These are phyloP conservation scores for Phytophthora sp. DNA, from an alignment of 352 stramenopile genomes.

Conservation along the genomic window DNA sequence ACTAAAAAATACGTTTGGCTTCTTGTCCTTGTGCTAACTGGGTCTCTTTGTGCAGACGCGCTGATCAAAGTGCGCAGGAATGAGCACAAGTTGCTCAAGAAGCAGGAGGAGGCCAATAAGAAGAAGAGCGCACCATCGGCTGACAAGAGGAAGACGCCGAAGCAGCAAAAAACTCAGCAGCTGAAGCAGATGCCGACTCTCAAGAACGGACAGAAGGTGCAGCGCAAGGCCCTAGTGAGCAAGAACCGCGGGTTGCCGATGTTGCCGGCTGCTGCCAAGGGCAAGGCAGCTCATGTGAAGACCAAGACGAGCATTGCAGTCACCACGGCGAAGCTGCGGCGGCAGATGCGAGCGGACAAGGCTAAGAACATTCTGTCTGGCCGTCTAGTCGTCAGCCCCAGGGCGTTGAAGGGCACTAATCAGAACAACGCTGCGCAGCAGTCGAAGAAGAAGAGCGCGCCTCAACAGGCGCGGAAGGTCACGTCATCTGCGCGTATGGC, in stretches of 20 bases:
- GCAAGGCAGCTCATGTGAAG: constrained; percentile 17
- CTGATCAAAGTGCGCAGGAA: constrained; percentile 75
- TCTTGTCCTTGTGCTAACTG: constrained; percentile 13
- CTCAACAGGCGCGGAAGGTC: constrained; percentile 18
- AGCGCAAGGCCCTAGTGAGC: constrained; percentile 50
- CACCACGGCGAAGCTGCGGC: constrained; percentile 37
- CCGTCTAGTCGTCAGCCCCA: constrained; percentile 24
- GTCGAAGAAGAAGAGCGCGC: constrained; percentile 24
- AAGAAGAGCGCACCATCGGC: constrained; percentile 26
- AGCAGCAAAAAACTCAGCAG: constrained; percentile 24
- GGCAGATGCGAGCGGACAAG: constrained; percentile 29
- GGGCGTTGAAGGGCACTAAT: constrained; percentile 3
- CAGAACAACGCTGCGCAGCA: constrained; percentile 10
- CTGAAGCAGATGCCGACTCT: constrained; percentile 16
- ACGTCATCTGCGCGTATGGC: constrained; percentile 7
- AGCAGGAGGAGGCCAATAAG: constrained; percentile 46
- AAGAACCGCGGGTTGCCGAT: constrained; percentile 52
- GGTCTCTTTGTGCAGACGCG: constrained; percentile 40
- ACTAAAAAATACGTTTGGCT: constrained; percentile 13
- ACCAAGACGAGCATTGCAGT: constrained; percentile 47
- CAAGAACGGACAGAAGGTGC: constrained; percentile 32
- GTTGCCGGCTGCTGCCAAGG: constrained; percentile 1
- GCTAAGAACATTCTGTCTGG: neutral
- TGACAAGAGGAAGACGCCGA: constrained; percentile 26
- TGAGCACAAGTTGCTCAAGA: constrained; percentile 52